Conservation (phyloP, 2,329 filamentous ascomycete genomes). For the Cladophialophora carrionii region DNA sequence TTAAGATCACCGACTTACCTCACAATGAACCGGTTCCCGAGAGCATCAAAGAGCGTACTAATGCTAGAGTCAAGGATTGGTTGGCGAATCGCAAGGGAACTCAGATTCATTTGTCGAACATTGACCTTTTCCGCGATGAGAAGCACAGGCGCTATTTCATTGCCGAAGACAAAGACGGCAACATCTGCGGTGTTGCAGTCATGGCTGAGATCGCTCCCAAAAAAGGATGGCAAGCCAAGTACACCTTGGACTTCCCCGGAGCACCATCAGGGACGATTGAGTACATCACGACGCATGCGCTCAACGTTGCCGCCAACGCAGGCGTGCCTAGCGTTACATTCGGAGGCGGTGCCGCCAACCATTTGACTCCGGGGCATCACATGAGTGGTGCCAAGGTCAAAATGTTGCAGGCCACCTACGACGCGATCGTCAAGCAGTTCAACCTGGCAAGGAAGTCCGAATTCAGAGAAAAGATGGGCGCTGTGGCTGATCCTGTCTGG, state of each 20-base stretch:
- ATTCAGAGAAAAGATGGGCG: slow-evolving; percentile 89
- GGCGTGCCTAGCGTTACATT: slow-evolving; percentile 77
- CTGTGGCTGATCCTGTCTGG: slow-evolving; percentile 79
- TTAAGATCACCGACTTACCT: slow-evolving; percentile 75
- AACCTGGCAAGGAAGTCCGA: slow-evolving; percentile 82
- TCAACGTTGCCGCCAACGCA: slow-evolving; percentile 62
- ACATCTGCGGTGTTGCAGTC: slow-evolving; percentile 76
- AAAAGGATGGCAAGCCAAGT: slow-evolving; percentile 93
- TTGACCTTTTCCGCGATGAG: slow-evolving; percentile 83
- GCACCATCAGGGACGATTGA: slow-evolving; percentile 88
- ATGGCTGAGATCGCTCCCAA: slow-evolving; percentile 77
- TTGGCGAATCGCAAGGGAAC: slow-evolving; percentile 76
- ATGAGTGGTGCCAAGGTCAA: slow-evolving; percentile 78
- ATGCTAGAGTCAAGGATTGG: slow-evolving; percentile 78
- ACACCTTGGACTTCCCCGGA: slow-evolving; percentile 88
- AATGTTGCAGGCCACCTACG: slow-evolving; percentile 81
- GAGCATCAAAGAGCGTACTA: slow-evolving; percentile 69
- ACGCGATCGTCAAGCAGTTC: slow-evolving; percentile 77
- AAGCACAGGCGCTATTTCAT: slow-evolving; percentile 85
- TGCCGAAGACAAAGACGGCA: slow-evolving; percentile 71
- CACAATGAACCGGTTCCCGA: slow-evolving; percentile 66
- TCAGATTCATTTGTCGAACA: slow-evolving; percentile 88
- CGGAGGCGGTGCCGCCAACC: slow-evolving; percentile 76
- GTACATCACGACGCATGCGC: slow-evolving; percentile 72
- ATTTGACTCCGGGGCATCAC: slow-evolving; percentile 78